Conservation (phyloP, 2,329 filamentous ascomycete genomes). For the Raffaelea arxii region DNA sequence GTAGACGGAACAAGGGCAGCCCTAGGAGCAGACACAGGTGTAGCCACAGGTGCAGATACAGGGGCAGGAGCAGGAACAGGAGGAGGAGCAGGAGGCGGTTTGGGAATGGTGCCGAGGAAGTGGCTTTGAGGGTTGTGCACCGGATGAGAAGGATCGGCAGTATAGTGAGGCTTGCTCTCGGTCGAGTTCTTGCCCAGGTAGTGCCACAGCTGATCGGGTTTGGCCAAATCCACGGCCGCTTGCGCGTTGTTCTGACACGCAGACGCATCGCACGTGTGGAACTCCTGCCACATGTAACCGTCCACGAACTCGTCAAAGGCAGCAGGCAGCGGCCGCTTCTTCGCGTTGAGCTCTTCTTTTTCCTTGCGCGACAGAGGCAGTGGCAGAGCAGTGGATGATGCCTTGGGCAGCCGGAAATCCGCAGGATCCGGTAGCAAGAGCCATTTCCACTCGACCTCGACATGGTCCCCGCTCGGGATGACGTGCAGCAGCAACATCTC, state of each 20-base stretch:
- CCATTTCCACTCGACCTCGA: constrained; percentile 82
- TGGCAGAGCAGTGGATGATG: constrained; percentile 61
- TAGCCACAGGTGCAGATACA: too few relatives aligned
- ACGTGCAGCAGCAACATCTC: constrained; percentile 70
- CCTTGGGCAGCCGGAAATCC: constrained; percentile 64
- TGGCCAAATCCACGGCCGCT: constrained; percentile 60
- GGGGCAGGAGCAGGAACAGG: too few relatives aligned
- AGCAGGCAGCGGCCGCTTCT: constrained; percentile 52
- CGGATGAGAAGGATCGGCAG: constrained; percentile 56
- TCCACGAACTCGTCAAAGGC: constrained; percentile 59
- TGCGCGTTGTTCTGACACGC: constrained; percentile 43
- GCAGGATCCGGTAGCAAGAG: constrained; percentile 61
- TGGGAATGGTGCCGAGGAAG: constrained; percentile 60
- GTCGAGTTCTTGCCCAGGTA: constrained; percentile 82
- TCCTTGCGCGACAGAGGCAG: constrained; percentile 55
- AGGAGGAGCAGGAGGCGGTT: constrained; percentile 22
- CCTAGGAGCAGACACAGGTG: too few relatives aligned
- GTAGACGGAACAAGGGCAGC: too few relatives aligned
- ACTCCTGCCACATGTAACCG: constrained; percentile 69
- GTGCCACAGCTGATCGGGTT: constrained; percentile 72
- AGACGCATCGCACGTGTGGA: constrained; percentile 49
- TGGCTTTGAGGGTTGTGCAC: constrained; percentile 59
- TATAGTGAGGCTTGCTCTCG: constrained; percentile 84
- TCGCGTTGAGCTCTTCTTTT: constrained; percentile 58
- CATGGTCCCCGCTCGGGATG: constrained; percentile 68